Conservation (phyloP, 305 asterid species). For the Ajuga reptans region DNA sequence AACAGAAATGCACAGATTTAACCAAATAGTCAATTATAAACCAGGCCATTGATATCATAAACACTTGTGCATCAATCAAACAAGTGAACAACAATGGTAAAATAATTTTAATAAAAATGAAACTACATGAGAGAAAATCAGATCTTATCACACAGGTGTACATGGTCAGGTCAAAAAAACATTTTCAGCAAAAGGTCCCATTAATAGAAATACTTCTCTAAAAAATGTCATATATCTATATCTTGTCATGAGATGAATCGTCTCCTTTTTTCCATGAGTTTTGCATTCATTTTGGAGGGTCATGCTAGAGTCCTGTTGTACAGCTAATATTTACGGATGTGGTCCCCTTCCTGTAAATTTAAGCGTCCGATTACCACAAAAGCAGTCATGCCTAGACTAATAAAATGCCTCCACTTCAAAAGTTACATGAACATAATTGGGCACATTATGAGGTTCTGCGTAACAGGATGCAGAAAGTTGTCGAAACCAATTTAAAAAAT, state of each 20-base stretch:
- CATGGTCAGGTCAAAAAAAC: background rate
- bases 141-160: background rate
- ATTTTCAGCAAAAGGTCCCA: slow-evolving; percentile 7
- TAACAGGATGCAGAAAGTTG: background rate
- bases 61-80: slow-evolving; percentile 6
- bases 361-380: background rate
- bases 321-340: background rate
- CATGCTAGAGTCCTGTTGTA: background rate
- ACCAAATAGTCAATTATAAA: background rate
- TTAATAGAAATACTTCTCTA: background rate
- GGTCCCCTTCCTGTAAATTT: background rate
- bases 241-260: background rate
- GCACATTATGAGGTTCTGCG: background rate
- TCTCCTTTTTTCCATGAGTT: background rate
- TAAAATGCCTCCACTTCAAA: background rate
- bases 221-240: background rate
- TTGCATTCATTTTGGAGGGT: background rate
- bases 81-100: background rate
- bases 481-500: background rate
- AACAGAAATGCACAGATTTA: slow-evolving; percentile 8
- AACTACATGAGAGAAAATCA: background rate
- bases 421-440: background rate
- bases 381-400: background rate
- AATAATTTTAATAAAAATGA: background rate
- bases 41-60: slow-evolving; percentile 5